Conservation (phyloP, 257 asterid species). For the Nicotiana tomentosiformis region DNA sequence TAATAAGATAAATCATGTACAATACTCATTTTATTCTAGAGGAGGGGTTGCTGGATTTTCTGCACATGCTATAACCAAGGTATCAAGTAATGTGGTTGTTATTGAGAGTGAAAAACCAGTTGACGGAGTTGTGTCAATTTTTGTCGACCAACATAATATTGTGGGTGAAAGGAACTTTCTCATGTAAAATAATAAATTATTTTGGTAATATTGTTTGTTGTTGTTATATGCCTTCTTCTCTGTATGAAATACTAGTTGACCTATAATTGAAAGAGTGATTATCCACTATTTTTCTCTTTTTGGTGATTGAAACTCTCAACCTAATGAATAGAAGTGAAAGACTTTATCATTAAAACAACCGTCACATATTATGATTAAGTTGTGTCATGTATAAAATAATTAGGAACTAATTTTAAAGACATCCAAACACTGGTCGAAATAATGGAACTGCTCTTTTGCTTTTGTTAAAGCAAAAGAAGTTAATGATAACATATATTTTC, state of each 20-base stretch:
- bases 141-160: constrained; percentile 50
- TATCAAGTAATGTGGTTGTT: constrained; percentile 47
- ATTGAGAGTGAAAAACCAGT: constrained; percentile 38
- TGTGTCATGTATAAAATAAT: background rate
- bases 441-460: background rate
- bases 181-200: background rate
- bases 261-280: no score
- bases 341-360: background rate
- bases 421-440: background rate
- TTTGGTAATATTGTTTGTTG: background rate
- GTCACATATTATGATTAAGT: background rate
- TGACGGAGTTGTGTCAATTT: constrained; percentile 40
- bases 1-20: constrained; percentile 34
- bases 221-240: background rate
- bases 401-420: background rate
- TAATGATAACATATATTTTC: background rate
- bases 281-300: no score
- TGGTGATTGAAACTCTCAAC: no score
- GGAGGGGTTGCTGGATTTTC: constrained; percentile 34
- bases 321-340: no score
- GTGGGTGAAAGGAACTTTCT: constrained; percentile 31
- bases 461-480: constrained; percentile 1
- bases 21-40: constrained; percentile 31
- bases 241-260: no score
- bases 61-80: constrained; percentile 35